Conservation (phyloP, 1,284 basidiomycete species). For the Puccinia coronata region DNA sequence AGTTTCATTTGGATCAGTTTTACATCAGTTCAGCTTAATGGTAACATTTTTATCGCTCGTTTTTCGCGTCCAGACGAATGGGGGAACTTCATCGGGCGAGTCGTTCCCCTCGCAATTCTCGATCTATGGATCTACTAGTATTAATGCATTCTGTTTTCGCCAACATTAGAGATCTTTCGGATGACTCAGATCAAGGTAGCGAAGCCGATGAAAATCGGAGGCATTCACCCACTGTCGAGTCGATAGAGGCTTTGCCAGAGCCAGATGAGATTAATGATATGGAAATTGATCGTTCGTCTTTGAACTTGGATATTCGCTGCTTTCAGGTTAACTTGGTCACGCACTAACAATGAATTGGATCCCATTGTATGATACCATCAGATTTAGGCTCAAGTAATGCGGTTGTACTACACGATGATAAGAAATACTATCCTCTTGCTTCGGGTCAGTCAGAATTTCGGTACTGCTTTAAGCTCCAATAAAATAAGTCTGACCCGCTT, state of each 20-base stretch:
- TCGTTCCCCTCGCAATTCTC: not conserved
- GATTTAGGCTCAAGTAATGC: conserved; percentile 57
- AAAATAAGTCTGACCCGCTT: not conserved
- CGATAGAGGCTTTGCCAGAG: conserved; percentile 33
- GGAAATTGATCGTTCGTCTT: conserved; percentile 45
- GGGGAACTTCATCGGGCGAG: conserved; percentile 48
- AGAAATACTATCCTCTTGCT: conserved; percentile 59
- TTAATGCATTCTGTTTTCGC: not conserved
- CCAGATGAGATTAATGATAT: conserved; percentile 43
- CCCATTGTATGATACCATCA: not conserved
- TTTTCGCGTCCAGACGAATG: conserved; percentile 41
- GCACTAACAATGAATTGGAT: not conserved
- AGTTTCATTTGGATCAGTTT: not conserved
- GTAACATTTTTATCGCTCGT: not conserved
- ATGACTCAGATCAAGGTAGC: conserved; percentile 42
- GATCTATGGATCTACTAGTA: not conserved
- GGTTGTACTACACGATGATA: conserved; percentile 59
- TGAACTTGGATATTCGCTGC: not conserved
- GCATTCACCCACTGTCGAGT: conserved; percentile 27
- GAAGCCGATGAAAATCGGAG: conserved; percentile 14
- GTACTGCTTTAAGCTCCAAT: not conserved
- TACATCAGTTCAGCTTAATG: not conserved
- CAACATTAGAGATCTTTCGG: conserved; percentile 40
- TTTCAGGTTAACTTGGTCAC: not conserved
- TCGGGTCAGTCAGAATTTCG: conserved; percentile 30